phyloP scores from a whole-genome alignment of 2,329 filamentous ascomycete species.

The Phaeosphaeriaceae sp. region DNA sequence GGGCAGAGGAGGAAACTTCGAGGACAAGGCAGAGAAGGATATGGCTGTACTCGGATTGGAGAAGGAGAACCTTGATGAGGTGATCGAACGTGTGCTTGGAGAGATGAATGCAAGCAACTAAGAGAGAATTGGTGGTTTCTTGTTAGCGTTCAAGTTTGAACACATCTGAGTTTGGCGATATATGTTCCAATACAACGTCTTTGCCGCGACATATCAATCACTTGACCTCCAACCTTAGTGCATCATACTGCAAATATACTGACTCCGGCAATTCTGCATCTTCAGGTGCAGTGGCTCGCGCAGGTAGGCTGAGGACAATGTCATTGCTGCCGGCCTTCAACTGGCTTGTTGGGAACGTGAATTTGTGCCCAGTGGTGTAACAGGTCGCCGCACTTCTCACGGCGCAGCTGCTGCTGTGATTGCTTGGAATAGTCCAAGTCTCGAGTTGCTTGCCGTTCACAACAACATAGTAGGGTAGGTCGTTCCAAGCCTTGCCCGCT shows the following conservation, averaged over 20 bases:
- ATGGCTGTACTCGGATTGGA: conserved; percentile 60
- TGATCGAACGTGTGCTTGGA: conserved; percentile 51
- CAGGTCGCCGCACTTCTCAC: conserved; percentile 25
- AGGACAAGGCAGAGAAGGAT: conserved; percentile 7
- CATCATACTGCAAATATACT: conserved; percentile 71
- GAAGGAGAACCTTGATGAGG: conserved; percentile 65
- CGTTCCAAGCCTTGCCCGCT: conserved; percentile 56
- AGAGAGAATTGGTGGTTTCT: not conserved
- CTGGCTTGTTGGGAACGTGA: conserved; percentile 16
- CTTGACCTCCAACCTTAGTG: conserved; percentile 64
- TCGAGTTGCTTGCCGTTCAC: conserved; percentile 56
- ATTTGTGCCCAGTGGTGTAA: conserved; percentile 24
- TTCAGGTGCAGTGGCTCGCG: conserved; percentile 66
- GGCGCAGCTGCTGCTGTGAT: conserved; percentile 19
- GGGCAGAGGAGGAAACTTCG: conserved; percentile 14
- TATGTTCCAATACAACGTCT: not conserved
- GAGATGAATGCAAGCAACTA: not conserved
- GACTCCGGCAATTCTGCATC: conserved; percentile 62
- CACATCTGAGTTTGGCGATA: not conserved
- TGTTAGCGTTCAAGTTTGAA: not conserved
- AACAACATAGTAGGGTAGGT: conserved; percentile 60
- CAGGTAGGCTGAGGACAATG: conserved; percentile 65
- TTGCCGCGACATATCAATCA: conserved; percentile 19
- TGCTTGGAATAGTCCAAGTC: conserved; percentile 59
- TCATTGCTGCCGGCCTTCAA: conserved; percentile 61